Percentiles rank a stretch among this genome's conserved stretches.
Evolutionary conservation across 2,329 filamentous ascomycete genomes (phyloP).

Genomic region (Macroventuria anomochaeta): DNA sequence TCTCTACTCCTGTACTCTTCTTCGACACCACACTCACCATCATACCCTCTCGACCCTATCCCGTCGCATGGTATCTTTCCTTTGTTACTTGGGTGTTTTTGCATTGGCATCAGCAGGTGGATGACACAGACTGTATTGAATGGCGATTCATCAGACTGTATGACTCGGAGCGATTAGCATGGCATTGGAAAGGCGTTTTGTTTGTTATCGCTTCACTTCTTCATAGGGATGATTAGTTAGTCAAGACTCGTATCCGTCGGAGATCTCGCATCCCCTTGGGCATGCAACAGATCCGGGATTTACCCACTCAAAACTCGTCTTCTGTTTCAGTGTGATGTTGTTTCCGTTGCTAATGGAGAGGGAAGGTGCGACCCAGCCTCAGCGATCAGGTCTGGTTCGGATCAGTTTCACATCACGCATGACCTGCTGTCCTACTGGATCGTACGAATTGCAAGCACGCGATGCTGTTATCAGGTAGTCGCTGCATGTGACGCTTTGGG

Average conservation of each 20-base stretch:
- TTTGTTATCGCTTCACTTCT: constrained; percentile 31
- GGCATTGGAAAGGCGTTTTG: constrained; percentile 19
- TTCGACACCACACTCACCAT: constrained; percentile 17
- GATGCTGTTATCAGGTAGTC: constrained; percentile 8
- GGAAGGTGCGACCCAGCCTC: neutral
- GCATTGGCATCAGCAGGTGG: constrained; percentile 26
- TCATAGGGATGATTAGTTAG: constrained; percentile 48
- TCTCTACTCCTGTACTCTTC: constrained; percentile 27
- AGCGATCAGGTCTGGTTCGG: neutral
- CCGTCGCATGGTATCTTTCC: constrained; percentile 43
- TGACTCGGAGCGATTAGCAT: constrained; percentile 20
- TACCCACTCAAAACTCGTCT: constrained; percentile 43
- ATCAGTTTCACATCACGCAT: neutral
- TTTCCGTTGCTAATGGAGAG: neutral
- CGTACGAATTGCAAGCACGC: neutral
- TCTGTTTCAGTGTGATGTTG: constrained; percentile 10
- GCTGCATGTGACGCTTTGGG: constrained; percentile 9
- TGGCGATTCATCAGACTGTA: constrained; percentile 23
- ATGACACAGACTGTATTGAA: constrained; percentile 19
- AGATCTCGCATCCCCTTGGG: constrained; percentile 28
- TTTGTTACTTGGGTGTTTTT: constrained; percentile 39
- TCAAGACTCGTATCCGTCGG: constrained; percentile 52
- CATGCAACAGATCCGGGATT: constrained; percentile 42
- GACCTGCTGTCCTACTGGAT: neutral
- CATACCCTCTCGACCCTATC: constrained; percentile 30